Base-by-base conservation (phyloP, 2,329 filamentous ascomycete species). In the Aspergillus sergii region DNA sequence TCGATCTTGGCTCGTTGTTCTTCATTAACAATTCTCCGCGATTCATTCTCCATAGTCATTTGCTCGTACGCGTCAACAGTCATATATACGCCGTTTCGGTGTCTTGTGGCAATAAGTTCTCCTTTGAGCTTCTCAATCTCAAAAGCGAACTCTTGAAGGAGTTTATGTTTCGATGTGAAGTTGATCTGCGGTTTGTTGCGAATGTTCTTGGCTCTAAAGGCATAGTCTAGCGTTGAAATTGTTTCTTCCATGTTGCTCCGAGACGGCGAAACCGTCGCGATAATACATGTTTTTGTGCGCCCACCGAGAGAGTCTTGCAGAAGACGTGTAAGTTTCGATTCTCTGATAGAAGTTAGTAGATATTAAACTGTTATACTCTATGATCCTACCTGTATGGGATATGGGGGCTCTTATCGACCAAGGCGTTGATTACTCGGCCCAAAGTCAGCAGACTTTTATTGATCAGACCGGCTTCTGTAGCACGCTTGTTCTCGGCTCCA, bases 161-260 rank as follows among this genome's bases (percentile, higher is more conserved):
- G 79, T 3, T 93, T 97, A 80, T 95, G 96, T 79, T 98, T 99
- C 67, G 92, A 94, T 67, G 98, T 88, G 73, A 93, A 91, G 78
- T 98, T 99, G 71, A 96, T 85, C 74, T 99, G 95, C 0, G 95
- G 96, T 79, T 97, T 97, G 79, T 99, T 99, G 57, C 92, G 91
- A 72, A 99, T 99, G 70, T 99, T 98, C 83, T 99, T 99, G 19
- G 95, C 95, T 54, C 95, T 88, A 80, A 98, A 98, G 12, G 95
- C 96, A 75, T 99, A 99, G 76, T 99, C 95, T 1, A 99, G 85
- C 0, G 96, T 99, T 0, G 95, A 98, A 64, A 99, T 98, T 0
- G 96, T 99, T 78, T 99, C 95, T 74, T 99, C 95, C 1, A 99
- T 83, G 71, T 98, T 99, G 78, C 90, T 94, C 78, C 95, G 96